Percentiles rank a stretch among this genome's conserved stretches.
Evolutionary conservation across 345 rosid species (phyloP).

Genomic region (Syzygium aromaticum): DNA sequence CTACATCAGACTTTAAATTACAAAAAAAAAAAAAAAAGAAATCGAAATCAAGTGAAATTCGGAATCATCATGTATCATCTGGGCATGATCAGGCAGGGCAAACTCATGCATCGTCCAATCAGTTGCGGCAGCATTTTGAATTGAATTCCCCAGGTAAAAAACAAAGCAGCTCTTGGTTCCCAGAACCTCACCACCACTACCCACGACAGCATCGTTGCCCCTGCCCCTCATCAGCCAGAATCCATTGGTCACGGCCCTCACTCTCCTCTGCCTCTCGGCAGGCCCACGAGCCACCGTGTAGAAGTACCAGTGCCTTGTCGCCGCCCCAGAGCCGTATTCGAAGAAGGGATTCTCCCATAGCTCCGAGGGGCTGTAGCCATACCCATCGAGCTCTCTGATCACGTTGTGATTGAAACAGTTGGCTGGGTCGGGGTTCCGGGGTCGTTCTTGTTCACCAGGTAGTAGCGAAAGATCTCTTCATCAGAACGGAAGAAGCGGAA

Average conservation of each 20-base stretch:
- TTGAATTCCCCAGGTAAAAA: too few relatives aligned
- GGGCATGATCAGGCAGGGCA: too few relatives aligned
- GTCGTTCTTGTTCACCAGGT: conserved; percentile 29
- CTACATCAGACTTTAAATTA: too few relatives aligned
- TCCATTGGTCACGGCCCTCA: conserved; percentile 31
- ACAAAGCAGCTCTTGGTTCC: too few relatives aligned
- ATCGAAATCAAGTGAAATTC: too few relatives aligned
- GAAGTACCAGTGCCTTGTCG: conserved; percentile 43
- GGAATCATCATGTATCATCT: too few relatives aligned
- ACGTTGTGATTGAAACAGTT: neutral
- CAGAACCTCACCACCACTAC: conserved; percentile 7
- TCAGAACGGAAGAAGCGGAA: conserved; percentile 43
- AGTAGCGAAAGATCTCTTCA: conserved; percentile 25
- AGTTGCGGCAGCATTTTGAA: too few relatives aligned
- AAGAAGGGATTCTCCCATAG: conserved; percentile 27
- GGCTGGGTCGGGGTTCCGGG: neutral
- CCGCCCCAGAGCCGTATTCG: conserved; percentile 20
- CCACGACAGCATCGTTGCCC: conserved; percentile 17
- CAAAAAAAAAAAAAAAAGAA: too few relatives aligned
- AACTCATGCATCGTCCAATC: too few relatives aligned
- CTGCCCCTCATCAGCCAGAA: conserved; percentile 32
- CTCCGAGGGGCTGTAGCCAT: conserved; percentile 23
- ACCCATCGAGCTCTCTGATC: conserved; percentile 35
- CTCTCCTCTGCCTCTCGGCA: conserved; percentile 4
- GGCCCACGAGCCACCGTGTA: conserved; percentile 13